Conservation (phyloP, 169 alveolate genomes). For the Amoebophrya sp. region DNA sequence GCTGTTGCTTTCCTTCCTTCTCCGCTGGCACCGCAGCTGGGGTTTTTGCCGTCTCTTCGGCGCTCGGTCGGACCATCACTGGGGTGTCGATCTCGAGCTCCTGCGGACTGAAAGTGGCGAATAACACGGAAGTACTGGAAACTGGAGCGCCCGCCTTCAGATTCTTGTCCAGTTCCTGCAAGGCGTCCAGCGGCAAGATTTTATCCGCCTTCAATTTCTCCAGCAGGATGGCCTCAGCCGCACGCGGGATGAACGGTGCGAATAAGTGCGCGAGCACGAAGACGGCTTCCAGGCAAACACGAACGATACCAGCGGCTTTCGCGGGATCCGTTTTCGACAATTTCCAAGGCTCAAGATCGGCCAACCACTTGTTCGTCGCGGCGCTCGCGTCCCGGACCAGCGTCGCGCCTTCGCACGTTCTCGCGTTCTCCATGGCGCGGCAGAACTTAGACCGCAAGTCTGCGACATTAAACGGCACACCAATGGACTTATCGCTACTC, state of each 20-base stretch:
- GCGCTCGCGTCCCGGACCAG: conserved; percentile 57
- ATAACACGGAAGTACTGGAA: not conserved
- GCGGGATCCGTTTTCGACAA: conserved; percentile 29
- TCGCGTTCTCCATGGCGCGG: not conserved
- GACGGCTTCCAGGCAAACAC: conserved; percentile 76
- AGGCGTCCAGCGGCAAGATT: not conserved
- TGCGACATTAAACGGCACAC: not conserved
- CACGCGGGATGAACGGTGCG: conserved; percentile 70
- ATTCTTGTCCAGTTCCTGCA: not conserved
- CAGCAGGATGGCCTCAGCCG: conserved; percentile 58
- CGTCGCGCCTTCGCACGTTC: not conserved
- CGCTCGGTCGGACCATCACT: not conserved
- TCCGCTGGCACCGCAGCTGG: not conserved
- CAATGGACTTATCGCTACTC: not conserved
- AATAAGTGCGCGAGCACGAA: conserved; percentile 72
- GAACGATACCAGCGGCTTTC: conserved; percentile 49
- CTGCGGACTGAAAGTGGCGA: not conserved
- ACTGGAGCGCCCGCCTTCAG: conserved; percentile 33
- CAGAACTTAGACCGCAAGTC: not conserved
- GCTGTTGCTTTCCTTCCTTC: not conserved
- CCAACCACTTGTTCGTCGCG: conserved; percentile 66
- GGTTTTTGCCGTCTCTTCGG: not conserved
- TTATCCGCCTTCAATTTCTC: not conserved
- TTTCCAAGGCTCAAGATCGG: conserved; percentile 78
- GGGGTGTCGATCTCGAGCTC: not conserved